Evolutionary conservation across 805 yeast genomes (phyloP).

Genomic region (Monosporozyma aerobia): DNA sequence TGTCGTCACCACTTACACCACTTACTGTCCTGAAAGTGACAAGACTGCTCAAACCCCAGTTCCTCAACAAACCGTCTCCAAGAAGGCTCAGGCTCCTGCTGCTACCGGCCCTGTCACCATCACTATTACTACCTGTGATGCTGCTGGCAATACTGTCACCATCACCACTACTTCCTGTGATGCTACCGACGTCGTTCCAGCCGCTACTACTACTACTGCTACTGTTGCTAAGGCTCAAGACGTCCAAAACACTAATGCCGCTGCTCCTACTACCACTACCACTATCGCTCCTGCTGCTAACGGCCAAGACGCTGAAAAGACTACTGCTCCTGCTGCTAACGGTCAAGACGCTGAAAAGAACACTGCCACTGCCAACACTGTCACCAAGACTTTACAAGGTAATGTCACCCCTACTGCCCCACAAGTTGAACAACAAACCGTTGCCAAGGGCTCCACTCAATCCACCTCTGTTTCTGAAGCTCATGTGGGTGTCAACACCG

Average conservation of each 20-base stretch:
- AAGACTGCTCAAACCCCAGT: neutral
- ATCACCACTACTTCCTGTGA: too few species aligned
- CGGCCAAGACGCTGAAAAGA: too few species aligned
- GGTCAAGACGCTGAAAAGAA: neutral
- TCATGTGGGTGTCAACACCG: neutral
- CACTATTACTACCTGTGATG: too few species aligned
- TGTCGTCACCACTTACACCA: neutral
- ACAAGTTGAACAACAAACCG: neutral
- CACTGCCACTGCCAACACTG: neutral
- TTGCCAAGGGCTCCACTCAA: neutral
- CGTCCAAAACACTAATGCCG: neutral
- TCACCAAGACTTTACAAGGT: too few species aligned
- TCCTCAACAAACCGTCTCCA: neutral
- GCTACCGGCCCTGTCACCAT: too few species aligned
- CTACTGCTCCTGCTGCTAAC: neutral
- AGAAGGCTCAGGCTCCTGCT: too few species aligned
- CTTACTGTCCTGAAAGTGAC: constrained; percentile 1
- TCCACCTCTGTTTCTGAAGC: neutral
- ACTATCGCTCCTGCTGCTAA: constrained; percentile 10
- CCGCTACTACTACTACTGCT: neutral
- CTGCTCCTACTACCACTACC: neutral
- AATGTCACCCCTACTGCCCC: neutral
- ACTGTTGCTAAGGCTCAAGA: neutral
- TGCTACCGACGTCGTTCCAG: neutral
- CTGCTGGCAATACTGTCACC: too few species aligned